Conservation (phyloP, 495 filamentous ascomycete species). For the Recurvomyces mirabilis region DNA sequence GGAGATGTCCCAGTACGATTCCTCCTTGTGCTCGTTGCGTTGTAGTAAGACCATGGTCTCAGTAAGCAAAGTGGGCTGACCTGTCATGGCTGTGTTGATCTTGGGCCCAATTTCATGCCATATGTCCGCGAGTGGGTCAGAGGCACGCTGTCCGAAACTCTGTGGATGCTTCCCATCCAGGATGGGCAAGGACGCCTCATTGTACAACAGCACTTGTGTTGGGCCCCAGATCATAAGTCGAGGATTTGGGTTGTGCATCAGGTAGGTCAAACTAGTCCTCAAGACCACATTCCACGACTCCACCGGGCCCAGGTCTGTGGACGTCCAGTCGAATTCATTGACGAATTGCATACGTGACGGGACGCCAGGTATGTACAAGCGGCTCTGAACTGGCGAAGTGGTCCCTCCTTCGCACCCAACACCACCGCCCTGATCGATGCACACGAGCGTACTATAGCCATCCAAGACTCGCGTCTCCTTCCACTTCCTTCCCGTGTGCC, state of each 20-base stretch:
- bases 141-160: slow-evolving; percentile 53
- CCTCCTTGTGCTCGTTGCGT: slow-evolving; percentile 50
- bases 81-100: slow-evolving; percentile 45
- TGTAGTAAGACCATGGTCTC: slow-evolving; percentile 53
- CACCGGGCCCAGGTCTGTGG: slow-evolving; percentile 52
- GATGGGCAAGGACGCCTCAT: slow-evolving; percentile 55
- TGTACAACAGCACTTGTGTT: slow-evolving; percentile 55
- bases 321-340: slow-evolving; percentile 51
- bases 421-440: not conserved
- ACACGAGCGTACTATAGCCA: not conserved
- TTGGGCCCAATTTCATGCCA: slow-evolving; percentile 48
- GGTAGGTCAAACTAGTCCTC: slow-evolving; percentile 45
- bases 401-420: not conserved
- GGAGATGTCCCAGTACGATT: slow-evolving; percentile 55
- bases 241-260: slow-evolving; percentile 62
- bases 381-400: slow-evolving; percentile 9
- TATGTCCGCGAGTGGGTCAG: slow-evolving; percentile 51
- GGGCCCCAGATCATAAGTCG: slow-evolving; percentile 59
- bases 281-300: slow-evolving; percentile 50
- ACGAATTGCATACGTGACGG: slow-evolving; percentile 42
- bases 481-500: not conserved
- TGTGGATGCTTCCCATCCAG: slow-evolving; percentile 44
- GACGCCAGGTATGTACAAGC: not conserved
- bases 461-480: not conserved
- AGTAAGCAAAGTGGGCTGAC: slow-evolving; percentile 57